Conservation (phyloP, 164 flowering plant species). For the Cinnamomum chago region DNA sequence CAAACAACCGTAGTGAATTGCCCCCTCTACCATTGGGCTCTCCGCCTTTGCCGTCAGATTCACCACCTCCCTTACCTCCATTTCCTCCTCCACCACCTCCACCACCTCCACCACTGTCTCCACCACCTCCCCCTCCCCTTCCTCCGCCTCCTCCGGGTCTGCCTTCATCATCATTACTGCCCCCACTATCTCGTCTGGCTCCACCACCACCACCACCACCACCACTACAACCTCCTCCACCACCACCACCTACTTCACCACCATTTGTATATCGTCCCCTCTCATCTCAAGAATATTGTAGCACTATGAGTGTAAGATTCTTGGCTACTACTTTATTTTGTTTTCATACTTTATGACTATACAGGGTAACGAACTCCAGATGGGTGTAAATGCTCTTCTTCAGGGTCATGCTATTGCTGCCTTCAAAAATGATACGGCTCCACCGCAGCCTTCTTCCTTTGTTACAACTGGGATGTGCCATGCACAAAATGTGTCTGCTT, state of each 20-base stretch:
- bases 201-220: too few relatives aligned
- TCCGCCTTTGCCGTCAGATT: slow-evolving; percentile 62
- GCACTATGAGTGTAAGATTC: slow-evolving; percentile 42
- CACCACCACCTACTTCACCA: slow-evolving; percentile 32
- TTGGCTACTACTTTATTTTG: neutral
- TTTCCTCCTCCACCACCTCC: slow-evolving; percentile 30
- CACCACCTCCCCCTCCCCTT: slow-evolving; percentile 20
- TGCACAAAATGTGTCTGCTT: slow-evolving; percentile 44
- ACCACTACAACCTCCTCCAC: slow-evolving; percentile 12
- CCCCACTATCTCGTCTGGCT: too few relatives aligned
- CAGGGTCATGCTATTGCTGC: slow-evolving; percentile 37
- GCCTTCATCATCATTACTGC: slow-evolving; percentile 18
- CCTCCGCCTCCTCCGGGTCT: slow-evolving; percentile 25
- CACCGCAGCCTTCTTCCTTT: slow-evolving; percentile 46
- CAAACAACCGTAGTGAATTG: slow-evolving; percentile 24
- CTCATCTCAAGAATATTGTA: slow-evolving; percentile 40
- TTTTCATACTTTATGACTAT: neutral
- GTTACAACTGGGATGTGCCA: slow-evolving; percentile 29
- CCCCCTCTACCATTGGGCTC: slow-evolving; percentile 58
- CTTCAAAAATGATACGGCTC: slow-evolving; percentile 39
- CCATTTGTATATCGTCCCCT: slow-evolving; percentile 38
- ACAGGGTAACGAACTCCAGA: slow-evolving; percentile 50
- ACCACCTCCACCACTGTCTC: slow-evolving; percentile 23
- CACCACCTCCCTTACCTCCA: slow-evolving; percentile 22
- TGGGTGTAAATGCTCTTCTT: slow-evolving; percentile 42